phyloP scores from a whole-genome alignment of 176 grass and related monocot genomes.

The Hsuehochloa calcarea region DNA sequence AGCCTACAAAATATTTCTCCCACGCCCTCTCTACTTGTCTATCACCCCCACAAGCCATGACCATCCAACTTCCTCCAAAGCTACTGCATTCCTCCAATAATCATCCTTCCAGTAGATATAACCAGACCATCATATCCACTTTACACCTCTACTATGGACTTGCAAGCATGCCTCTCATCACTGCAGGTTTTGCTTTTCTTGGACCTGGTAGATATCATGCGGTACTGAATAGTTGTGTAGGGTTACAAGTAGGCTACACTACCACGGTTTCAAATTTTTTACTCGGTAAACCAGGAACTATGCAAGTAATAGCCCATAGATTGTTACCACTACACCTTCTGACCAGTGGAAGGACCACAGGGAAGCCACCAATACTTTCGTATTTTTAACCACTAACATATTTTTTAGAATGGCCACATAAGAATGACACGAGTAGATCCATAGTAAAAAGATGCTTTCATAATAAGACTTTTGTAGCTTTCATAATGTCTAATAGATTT shows the following conservation, averaged over 20 bases:
- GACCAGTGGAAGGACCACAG: neutral
- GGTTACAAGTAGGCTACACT: neutral
- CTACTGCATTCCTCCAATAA: neutral
- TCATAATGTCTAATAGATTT: neutral
- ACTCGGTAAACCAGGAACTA: neutral
- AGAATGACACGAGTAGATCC: neutral
- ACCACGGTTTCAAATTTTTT: neutral
- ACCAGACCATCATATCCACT: neutral
- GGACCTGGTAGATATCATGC: neutral
- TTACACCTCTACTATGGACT: neutral
- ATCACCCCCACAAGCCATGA: neutral
- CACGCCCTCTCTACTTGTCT: neutral
- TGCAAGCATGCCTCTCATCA: neutral
- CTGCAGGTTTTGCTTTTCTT: neutral
- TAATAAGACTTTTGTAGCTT: neutral
- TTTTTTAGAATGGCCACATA: neutral
- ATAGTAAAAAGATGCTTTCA: neutral
- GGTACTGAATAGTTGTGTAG: neutral
- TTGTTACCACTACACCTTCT: neutral
- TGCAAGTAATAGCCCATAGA: neutral
- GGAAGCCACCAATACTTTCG: neutral
- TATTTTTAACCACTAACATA: neutral
- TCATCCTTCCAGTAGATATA: neutral
- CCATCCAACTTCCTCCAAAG: neutral
- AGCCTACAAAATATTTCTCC: too few species aligned